A percentile compares a stretch with the other conserved stretches of the same genome.
These are phyloP conservation scores for Pichia heedii DNA, from an alignment of 805 yeast genomes.

Conservation along the genomic window DNA sequence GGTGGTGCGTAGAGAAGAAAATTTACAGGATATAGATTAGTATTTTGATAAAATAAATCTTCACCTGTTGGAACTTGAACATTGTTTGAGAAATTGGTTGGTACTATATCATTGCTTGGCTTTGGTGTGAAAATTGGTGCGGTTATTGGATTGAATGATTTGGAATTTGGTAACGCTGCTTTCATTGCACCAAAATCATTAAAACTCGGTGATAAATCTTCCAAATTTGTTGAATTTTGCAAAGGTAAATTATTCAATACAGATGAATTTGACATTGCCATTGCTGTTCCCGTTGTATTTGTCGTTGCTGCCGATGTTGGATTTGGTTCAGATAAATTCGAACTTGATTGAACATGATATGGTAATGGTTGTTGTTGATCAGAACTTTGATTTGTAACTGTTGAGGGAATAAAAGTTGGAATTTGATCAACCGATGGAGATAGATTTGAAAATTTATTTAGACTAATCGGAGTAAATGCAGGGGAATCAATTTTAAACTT, in stretches of 20 bases:
- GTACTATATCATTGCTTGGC: conserved; percentile 28
- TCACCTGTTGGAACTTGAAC: conserved; percentile 9
- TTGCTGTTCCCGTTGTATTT: too few species aligned
- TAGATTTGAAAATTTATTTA: conserved; percentile 33
- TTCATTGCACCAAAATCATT: not conserved
- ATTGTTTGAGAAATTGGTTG: conserved; percentile 20
- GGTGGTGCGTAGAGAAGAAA: conserved; percentile 86
- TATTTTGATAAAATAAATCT: conserved; percentile 26
- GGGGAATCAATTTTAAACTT: conserved; percentile 49
- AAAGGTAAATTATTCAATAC: not conserved
- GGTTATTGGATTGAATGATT: conserved; percentile 23
- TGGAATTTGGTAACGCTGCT: conserved; percentile 1
- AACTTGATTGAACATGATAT: not conserved
- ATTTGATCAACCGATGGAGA: conserved; percentile 42
- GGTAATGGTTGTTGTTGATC: not conserved
- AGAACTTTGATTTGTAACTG: conserved; percentile 11
- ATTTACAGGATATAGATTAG: conserved; percentile 47
- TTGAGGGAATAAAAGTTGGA: conserved; percentile 40
- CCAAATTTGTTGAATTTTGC: not conserved
- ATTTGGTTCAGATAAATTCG: not conserved
- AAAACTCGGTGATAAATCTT: not conserved
- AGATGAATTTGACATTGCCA: not conserved
- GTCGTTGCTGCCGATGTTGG: not conserved
- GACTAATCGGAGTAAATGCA: conserved; percentile 39
- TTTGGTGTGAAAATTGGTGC: conserved; percentile 26